Evolutionary conservation across 2,329 filamentous ascomycete species (phyloP).

Genomic region (Gremmenia infestans): DNA sequence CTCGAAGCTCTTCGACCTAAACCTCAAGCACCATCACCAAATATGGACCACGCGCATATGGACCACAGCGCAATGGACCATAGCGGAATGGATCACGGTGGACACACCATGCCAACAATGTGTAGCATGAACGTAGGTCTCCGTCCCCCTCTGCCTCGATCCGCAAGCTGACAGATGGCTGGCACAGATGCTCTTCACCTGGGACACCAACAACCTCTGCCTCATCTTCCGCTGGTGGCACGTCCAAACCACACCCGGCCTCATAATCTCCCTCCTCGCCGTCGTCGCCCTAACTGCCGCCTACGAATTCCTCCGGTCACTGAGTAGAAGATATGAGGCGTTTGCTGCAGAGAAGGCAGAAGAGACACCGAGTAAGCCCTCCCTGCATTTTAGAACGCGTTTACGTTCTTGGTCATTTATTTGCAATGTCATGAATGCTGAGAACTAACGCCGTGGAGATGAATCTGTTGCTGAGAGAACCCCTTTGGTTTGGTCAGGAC

Average conservation of each 20-base stretch:
- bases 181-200: conserved; percentile 91
- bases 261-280: conserved; percentile 76
- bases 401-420: not conserved
- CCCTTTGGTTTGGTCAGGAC: conserved; percentile 67
- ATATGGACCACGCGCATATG: conserved; percentile 44
- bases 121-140: conserved; percentile 85
- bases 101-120: conserved; percentile 49
- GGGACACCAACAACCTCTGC: conserved; percentile 89
- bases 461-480: conserved; percentile 53
- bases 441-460: conserved; percentile 10
- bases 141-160: not conserved
- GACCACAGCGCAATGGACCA: conserved; percentile 51
- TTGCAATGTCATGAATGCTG: not conserved
- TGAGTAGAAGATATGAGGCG: conserved; percentile 71
- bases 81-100: conserved; percentile 42
- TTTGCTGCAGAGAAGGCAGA: conserved; percentile 26
- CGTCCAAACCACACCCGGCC: conserved; percentile 65
- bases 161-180: conserved; percentile 1
- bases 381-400: not conserved
- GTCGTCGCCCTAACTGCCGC: conserved; percentile 82
- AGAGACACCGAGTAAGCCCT: conserved; percentile 27
- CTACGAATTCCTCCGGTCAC: conserved; percentile 82
- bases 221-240: conserved; percentile 94
- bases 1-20: conserved; percentile 11
- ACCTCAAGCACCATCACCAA: not conserved